Conservation (phyloP, 1,284 basidiomycete species). For the Cystobasidium pallidum region DNA sequence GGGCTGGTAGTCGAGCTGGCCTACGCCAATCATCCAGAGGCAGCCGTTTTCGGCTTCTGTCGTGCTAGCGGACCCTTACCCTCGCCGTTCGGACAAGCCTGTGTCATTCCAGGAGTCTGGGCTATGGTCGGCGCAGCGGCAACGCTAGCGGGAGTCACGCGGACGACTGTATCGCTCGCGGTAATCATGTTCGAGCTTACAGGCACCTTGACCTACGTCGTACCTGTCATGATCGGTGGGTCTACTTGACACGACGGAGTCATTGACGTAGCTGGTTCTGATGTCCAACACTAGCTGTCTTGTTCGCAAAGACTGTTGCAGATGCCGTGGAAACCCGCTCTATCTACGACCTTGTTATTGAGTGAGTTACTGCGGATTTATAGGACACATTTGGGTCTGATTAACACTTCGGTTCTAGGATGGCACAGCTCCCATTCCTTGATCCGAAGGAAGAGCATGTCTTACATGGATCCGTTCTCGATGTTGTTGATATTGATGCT, state of each 20-base stretch:
- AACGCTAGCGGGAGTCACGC: slow-evolving; percentile 61
- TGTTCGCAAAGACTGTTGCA: slow-evolving; percentile 82
- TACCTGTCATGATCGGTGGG: slow-evolving; percentile 74
- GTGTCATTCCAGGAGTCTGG: slow-evolving; percentile 57
- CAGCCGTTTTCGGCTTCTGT: slow-evolving; percentile 69
- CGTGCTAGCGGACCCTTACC: slow-evolving; percentile 43
- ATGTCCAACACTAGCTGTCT: slow-evolving; percentile 62
- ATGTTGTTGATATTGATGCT: slow-evolving; percentile 64
- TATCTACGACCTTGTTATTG: slow-evolving; percentile 79
- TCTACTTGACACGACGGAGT: not conserved
- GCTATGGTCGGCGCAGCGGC: slow-evolving; percentile 58
- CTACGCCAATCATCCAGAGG: slow-evolving; percentile 69
- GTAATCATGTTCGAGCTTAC: slow-evolving; percentile 88
- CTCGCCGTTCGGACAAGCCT: slow-evolving; percentile 53
- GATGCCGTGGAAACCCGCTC: slow-evolving; percentile 52
- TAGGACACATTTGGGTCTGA: slow-evolving; percentile 59
- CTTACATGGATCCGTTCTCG: slow-evolving; percentile 44
- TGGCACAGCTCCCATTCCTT: slow-evolving; percentile 77
- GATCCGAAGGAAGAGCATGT: slow-evolving; percentile 60
- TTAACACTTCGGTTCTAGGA: not conserved
- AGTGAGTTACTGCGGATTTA: slow-evolving; percentile 61
- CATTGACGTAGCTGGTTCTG: not conserved
- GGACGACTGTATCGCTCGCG: slow-evolving; percentile 83
- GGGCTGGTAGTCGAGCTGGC: slow-evolving; percentile 82
- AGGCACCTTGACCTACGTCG: slow-evolving; percentile 88